Conservation (phyloP, 805 yeast species). For the Barnettozyma californica region DNA sequence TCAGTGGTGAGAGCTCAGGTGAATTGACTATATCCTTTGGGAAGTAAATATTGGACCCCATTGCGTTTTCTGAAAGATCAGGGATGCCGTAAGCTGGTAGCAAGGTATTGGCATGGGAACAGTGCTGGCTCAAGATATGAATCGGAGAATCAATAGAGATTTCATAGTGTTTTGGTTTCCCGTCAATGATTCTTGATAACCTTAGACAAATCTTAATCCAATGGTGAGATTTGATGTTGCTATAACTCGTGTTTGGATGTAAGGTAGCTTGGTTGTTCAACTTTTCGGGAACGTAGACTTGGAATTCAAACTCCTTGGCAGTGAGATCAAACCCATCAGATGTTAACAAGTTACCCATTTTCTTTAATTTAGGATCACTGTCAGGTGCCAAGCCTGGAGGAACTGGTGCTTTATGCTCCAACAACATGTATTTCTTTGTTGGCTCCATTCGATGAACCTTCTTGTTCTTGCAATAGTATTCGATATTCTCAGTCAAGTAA, state of each 20-base stretch:
- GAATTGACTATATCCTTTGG: slow-evolving; percentile 23
- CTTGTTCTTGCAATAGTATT: slow-evolving; percentile 80
- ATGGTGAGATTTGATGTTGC: slow-evolving; percentile 82
- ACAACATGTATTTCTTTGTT: slow-evolving; percentile 65
- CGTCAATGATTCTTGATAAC: slow-evolving; percentile 60
- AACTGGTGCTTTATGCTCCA: slow-evolving; percentile 73
- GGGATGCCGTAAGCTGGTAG: slow-evolving; percentile 61
- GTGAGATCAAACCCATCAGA: slow-evolving; percentile 46
- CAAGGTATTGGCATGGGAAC: slow-evolving; percentile 76
- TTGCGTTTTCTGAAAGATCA: slow-evolving; percentile 7
- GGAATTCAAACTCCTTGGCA: slow-evolving; percentile 79
- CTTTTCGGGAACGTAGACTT: slow-evolving; percentile 74
- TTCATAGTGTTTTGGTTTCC: slow-evolving; percentile 86
- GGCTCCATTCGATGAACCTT: slow-evolving; percentile 94
- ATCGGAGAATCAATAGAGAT: slow-evolving; percentile 93
- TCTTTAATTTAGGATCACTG: slow-evolving; percentile 33
- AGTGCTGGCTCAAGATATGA: slow-evolving; percentile 67
- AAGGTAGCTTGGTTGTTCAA: slow-evolving; percentile 50
- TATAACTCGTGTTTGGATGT: slow-evolving; percentile 83
- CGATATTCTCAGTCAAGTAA: slow-evolving; percentile 82
- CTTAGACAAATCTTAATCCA: slow-evolving; percentile 91
- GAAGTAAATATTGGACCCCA: slow-evolving; percentile 35
- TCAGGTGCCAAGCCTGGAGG: slow-evolving; percentile 28
- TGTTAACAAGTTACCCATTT: slow-evolving; percentile 35
- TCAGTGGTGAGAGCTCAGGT: slow-evolving; percentile 36